These are phyloP conservation scores for Phalaenopsis aphrodite DNA, from an alignment of 106 monocot species.

Conservation along the genomic window DNA sequence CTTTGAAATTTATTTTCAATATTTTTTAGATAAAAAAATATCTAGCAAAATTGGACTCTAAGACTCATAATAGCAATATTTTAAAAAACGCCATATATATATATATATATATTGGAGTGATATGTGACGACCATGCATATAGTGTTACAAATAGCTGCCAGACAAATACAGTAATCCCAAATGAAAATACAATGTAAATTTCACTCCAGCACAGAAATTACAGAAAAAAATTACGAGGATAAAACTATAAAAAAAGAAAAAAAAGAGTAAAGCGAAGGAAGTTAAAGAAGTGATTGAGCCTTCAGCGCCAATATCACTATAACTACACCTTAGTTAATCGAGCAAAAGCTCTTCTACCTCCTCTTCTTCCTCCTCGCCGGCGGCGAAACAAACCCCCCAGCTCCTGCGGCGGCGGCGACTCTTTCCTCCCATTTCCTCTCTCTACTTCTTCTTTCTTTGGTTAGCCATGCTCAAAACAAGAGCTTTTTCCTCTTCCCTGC, in stretches of 20 bases:
- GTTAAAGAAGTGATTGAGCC: neutral
- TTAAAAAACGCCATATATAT: too few relatives aligned
- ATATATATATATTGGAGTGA: too few relatives aligned
- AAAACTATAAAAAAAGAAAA: neutral
- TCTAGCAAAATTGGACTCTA: too few relatives aligned
- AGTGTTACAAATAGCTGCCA: neutral
- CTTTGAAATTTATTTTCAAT: too few relatives aligned
- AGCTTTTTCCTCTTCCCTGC: too few relatives aligned
- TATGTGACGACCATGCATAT: too few relatives aligned
- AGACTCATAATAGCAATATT: too few relatives aligned
- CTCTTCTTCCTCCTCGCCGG: constrained; percentile 3
- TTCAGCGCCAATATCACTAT: constrained; percentile 4
- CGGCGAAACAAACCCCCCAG: neutral
- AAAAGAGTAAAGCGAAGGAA: neutral
- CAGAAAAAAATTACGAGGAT: neutral
- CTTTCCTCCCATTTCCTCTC: neutral
- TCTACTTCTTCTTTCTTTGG: neutral
- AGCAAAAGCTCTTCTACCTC: neutral
- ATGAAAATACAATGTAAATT: neutral
- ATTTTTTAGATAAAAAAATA: too few relatives aligned
- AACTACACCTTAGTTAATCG: neutral
- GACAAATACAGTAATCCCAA: neutral
- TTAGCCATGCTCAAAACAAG: too few relatives aligned
- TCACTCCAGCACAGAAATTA: neutral
- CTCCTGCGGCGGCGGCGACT: neutral